phyloP scores from a whole-genome alignment of 371 early-diverging fungal genomes.

The Mortierella polycephala region DNA sequence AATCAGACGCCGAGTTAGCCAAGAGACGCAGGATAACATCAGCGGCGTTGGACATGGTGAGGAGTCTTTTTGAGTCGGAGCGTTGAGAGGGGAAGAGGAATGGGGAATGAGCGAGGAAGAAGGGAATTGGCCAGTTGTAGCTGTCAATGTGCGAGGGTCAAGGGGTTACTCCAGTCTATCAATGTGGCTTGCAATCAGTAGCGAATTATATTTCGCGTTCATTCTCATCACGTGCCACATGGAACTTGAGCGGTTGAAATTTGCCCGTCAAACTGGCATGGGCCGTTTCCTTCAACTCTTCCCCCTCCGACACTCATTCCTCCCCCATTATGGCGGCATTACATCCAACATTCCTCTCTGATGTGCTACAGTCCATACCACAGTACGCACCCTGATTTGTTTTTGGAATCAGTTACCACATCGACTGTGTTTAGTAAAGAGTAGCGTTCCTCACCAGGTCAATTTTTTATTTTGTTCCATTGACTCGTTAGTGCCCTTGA shows the following conservation, averaged over 20 bases:
- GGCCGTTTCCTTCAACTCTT: not conserved
- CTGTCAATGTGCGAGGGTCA: not conserved
- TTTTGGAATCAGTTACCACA: not conserved
- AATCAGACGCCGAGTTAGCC: slow-evolving; percentile 47
- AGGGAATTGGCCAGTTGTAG: not conserved
- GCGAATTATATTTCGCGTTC: not conserved
- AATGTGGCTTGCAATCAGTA: too few relatives aligned
- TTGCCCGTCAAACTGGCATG: too few relatives aligned
- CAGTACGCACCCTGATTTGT: slow-evolving; percentile 22
- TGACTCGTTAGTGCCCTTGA: slow-evolving; percentile 24
- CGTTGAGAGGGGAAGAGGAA: slow-evolving; percentile 1
- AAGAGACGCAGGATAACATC: slow-evolving; percentile 53
- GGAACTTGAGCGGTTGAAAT: not conserved
- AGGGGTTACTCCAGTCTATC: too few relatives aligned
- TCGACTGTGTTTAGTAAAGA: not conserved
- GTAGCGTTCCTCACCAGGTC: not conserved
- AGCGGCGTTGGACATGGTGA: slow-evolving; percentile 41
- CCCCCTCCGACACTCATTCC: slow-evolving; percentile 8
- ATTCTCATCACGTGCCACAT: not conserved
- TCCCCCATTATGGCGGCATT: slow-evolving; percentile 43
- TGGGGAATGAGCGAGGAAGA: not conserved
- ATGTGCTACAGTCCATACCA: slow-evolving; percentile 48
- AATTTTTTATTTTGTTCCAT: not conserved
- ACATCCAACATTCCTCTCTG: slow-evolving; percentile 37
- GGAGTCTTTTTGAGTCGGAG: slow-evolving; percentile 24